A percentile compares a stretch with the other conserved stretches of the same genome.
phyloP scores from a whole-genome alignment of 2,329 filamentous ascomycete genomes.

The Colletotrichum sp. region DNA sequence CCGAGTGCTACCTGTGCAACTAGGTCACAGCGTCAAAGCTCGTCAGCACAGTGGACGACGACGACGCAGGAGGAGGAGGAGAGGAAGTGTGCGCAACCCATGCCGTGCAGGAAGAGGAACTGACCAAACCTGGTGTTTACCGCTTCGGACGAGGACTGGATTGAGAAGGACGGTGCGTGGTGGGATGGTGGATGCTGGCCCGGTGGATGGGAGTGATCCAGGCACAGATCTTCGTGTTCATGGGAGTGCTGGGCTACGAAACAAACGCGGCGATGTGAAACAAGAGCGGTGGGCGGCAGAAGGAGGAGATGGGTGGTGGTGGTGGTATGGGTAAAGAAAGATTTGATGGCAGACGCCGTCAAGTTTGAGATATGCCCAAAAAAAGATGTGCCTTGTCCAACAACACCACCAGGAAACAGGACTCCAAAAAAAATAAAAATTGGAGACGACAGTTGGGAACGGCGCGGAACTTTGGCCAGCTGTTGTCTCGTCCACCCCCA shows the following conservation, averaged over 20 bases:
- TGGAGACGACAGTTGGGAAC: background rate
- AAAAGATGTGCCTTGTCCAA: background rate
- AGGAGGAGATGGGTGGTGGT: background rate
- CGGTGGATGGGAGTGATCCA: constrained; percentile 1
- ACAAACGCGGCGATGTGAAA: constrained; percentile 21
- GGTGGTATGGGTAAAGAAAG: background rate
- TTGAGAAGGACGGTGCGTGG: constrained; percentile 15
- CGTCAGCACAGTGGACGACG: background rate
- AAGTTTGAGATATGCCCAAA: constrained; percentile 13
- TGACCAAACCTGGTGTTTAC: constrained; percentile 8
- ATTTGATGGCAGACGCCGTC: constrained; percentile 19
- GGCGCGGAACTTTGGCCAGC: background rate
- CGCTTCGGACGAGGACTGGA: constrained; percentile 14
- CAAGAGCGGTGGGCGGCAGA: constrained; percentile 18
- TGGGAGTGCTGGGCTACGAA: constrained; percentile 8
- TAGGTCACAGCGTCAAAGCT: constrained; percentile 14
- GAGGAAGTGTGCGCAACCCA: background rate
- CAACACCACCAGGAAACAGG: background rate
- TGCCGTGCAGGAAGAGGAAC: constrained; percentile 10
- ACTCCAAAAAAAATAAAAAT: background rate
- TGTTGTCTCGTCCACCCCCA: background rate
- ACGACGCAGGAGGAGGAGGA: background rate
- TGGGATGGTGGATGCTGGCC: background rate
- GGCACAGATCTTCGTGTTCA: constrained; percentile 12
- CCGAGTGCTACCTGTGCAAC: constrained; percentile 11